Evolutionary conservation across 73 alveolate genomes (phyloP).

Genomic region (Paramecium sexaurelia): DNA sequence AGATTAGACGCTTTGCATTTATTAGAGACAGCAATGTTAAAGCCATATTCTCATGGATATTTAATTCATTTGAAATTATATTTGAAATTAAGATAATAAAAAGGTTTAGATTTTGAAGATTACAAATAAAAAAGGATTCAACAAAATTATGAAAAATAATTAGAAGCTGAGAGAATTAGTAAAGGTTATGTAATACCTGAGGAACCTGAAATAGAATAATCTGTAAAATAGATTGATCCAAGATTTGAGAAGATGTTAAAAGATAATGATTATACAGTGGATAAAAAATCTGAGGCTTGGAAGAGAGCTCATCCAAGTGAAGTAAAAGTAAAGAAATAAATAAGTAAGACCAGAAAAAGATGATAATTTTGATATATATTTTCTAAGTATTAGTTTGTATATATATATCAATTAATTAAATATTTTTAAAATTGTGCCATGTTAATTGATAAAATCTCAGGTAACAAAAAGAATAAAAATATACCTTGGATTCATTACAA

Average conservation of each 20-base stretch:
- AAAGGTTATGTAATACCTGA: slow-evolving; percentile 74
- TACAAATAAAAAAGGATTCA: slow-evolving; percentile 74
- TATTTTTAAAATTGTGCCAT: not conserved
- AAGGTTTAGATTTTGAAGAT: slow-evolving; percentile 76
- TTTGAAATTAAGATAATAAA: slow-evolving; percentile 77
- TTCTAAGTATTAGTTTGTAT: not conserved
- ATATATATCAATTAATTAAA: not conserved
- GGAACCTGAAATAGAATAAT: not conserved
- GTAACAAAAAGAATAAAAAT: slow-evolving; percentile 65
- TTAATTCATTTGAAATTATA: slow-evolving; percentile 82
- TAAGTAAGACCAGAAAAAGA: not conserved
- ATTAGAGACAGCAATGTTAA: slow-evolving; percentile 81
- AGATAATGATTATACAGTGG: slow-evolving; percentile 77
- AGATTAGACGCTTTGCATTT: slow-evolving; percentile 65
- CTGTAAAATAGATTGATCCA: slow-evolving; percentile 61
- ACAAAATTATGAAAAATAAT: slow-evolving; percentile 77
- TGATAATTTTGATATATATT: not conserved
- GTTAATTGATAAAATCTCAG: not conserved
- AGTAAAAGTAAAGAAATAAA: not conserved
- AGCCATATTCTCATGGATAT: slow-evolving; percentile 83
- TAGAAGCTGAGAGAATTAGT: slow-evolving; percentile 69
- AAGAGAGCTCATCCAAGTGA: slow-evolving; percentile 64
- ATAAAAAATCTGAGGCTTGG: slow-evolving; percentile 52
- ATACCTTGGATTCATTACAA: slow-evolving; percentile 70
- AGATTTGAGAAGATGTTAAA: slow-evolving; percentile 75